phyloP scores from a whole-genome alignment of 1,139 yeast species.

The Scheffersomyces parashehatae region DNA sequence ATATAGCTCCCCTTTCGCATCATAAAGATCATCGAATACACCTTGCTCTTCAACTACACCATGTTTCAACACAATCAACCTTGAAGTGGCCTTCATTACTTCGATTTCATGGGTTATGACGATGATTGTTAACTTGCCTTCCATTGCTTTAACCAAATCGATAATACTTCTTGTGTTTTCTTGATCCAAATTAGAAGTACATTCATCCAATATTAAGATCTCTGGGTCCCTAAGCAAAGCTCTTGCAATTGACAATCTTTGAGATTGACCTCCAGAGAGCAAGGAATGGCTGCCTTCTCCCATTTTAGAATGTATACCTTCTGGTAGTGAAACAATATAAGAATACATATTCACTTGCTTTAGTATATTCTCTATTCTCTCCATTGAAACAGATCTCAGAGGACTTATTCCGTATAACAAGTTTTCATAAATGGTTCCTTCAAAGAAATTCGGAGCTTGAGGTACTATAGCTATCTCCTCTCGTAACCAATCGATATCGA shows the following conservation, averaged over 20 bases:
- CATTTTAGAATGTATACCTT: conserved; percentile 57
- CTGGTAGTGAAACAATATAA: conserved; percentile 53
- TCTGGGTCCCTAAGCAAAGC: conserved; percentile 66
- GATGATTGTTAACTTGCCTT: conserved; percentile 42
- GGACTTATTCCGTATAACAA: conserved; percentile 58
- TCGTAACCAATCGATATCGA: conserved; percentile 54
- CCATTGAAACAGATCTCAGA: conserved; percentile 22
- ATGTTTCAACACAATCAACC: conserved; percentile 39
- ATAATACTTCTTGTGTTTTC: conserved; percentile 46
- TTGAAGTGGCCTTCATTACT: conserved; percentile 53
- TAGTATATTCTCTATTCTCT: conserved; percentile 42
- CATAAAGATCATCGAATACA: conserved; percentile 11
- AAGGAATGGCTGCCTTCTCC: conserved; percentile 50
- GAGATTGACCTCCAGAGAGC: conserved; percentile 81
- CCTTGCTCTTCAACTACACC: conserved; percentile 45
- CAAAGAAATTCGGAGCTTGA: conserved; percentile 65
- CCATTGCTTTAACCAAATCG: conserved; percentile 37
- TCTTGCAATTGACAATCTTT: conserved; percentile 73
- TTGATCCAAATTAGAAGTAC: conserved; percentile 76
- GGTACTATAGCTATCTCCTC: conserved; percentile 62
- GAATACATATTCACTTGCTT: conserved; percentile 49
- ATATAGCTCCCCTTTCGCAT: conserved; percentile 17
- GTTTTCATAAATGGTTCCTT: conserved; percentile 68
- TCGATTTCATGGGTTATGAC: conserved; percentile 62
- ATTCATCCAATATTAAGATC: conserved; percentile 71